A percentile compares a stretch with the other conserved stretches of the same genome.
These are phyloP conservation scores for Hyphopichia fennica DNA, from an alignment of 1,139 yeast genomes.

Conservation along the genomic window DNA sequence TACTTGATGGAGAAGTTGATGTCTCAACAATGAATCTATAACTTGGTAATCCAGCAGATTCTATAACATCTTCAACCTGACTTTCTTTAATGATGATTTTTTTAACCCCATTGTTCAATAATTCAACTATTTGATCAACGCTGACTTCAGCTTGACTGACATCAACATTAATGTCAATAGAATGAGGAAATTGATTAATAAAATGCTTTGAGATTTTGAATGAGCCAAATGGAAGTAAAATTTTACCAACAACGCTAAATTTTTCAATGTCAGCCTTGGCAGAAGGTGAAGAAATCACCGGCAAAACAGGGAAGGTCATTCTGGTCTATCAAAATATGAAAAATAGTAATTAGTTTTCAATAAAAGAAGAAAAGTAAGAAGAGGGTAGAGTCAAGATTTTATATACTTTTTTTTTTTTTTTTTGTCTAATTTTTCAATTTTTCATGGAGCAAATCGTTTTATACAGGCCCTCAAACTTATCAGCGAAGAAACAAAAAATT, in stretches of 20 bases:
- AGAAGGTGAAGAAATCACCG: constrained; percentile 27
- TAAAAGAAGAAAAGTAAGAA: background rate
- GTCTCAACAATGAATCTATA: constrained; percentile 51
- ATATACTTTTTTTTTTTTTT: background rate
- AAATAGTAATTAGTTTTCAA: too few species aligned
- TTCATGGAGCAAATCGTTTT: background rate
- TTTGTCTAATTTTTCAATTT: background rate
- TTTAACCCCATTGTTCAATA: constrained; percentile 69
- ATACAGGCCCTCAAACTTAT: background rate
- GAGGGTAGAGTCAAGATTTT: background rate
- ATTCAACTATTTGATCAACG: constrained; percentile 47
- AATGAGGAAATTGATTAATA: constrained; percentile 32
- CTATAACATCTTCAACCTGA: constrained; percentile 32
- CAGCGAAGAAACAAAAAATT: background rate
- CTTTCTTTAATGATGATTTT: constrained; percentile 45
- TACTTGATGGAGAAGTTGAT: constrained; percentile 11
- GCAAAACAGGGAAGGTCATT: constrained; percentile 51
- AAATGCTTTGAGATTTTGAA: constrained; percentile 35
- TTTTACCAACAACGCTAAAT: constrained; percentile 40
- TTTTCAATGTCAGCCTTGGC: constrained; percentile 21
- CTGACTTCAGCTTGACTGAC: constrained; percentile 19
- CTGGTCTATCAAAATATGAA: too few species aligned
- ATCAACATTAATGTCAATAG: constrained; percentile 36
- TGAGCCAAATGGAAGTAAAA: constrained; percentile 32
- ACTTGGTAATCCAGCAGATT: constrained; percentile 59